Evolutionary conservation across 2,329 filamentous ascomycete species (phyloP), one percentile per base, ranked within the genome.

Genomic region (Tolypocladium amazonense): DNA sequence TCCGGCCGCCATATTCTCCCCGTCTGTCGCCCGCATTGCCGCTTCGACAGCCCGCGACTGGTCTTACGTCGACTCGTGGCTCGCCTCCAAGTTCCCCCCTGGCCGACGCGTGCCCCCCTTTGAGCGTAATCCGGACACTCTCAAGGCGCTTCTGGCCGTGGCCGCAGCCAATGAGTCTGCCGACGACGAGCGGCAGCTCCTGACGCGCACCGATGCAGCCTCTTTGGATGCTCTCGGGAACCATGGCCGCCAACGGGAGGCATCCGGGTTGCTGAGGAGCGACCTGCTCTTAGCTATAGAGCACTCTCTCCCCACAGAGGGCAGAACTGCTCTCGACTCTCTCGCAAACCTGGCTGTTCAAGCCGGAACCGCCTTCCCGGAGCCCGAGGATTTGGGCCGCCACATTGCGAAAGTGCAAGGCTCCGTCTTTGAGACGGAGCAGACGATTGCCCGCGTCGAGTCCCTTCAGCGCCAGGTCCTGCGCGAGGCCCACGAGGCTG

Each of bases 41-140:
- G 88, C 89, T 63, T 88, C 89, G 15, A 86, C 89, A 63, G 89
- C 91, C 55, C 92, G 93, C 70, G 92, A 97, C 74, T 97, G 93
- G 93, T 87, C 86, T 59, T 91, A 89, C 65, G 83, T 97, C 65
- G 91, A 95, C 73, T 79, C 79, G 66, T 97, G 93, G 92, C 84
- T 97, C 14, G 79, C 81, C 54, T 81, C 83, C 61, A 89, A 89
- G 69, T 89, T 89, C 66, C 79, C 80, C 65, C 79, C 81, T 53
- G 81, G 83, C 37, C 83, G 82, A 54, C 71, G 81, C 0, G 76
- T 87, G 0, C 92, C 91, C 0, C 70, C 79, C 0, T 96, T 96
- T 72, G 93, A 97, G 75, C 87, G 91, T 67, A 97, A 94, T 69
- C 81, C 88, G 37, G 89, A 93, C 54, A 97, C 92, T 0, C 79